A percentile compares a stretch with the other conserved stretches of the same genome.
phyloP scores from a whole-genome alignment of 306 rosid genomes.

The Spatholobus suberectus region DNA sequence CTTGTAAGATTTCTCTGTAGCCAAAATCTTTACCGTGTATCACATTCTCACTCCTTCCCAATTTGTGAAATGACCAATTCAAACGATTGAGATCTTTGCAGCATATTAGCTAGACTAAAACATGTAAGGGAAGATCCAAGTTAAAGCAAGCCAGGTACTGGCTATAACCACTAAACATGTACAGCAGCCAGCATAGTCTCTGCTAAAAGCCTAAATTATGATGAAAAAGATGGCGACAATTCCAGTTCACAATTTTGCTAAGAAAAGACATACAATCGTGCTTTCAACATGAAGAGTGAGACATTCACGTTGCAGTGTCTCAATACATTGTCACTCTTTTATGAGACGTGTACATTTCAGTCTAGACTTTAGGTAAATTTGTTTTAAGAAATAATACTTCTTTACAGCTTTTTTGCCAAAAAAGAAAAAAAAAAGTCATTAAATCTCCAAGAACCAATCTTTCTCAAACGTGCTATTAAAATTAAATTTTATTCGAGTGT shows the following conservation, averaged over 20 bases:
- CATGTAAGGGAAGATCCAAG: too few species aligned
- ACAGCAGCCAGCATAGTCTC: neutral
- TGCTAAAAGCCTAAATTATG: neutral
- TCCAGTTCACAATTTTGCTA: neutral
- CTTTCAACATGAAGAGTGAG: neutral
- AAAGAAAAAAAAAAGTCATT: neutral
- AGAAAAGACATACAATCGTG: neutral
- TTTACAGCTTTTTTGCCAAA: neutral
- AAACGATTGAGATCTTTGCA: too few species aligned
- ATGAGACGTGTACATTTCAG: neutral
- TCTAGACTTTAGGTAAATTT: neutral
- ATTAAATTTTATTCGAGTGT: neutral
- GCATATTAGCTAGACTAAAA: too few species aligned
- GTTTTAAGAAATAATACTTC: neutral
- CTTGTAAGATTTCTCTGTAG: too few species aligned
- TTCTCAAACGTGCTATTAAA: neutral
- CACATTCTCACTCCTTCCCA: too few species aligned
- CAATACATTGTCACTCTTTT: neutral
- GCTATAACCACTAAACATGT: neutral
- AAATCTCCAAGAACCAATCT: neutral
- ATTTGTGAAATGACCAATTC: too few species aligned
- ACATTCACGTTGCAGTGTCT: neutral
- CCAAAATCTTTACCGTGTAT: too few species aligned
- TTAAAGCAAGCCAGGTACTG: neutral
- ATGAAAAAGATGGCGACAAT: neutral